phyloP scores from a whole-genome alignment of 2,329 filamentous ascomycete genomes.

The Colletotrichum eremochloae region DNA sequence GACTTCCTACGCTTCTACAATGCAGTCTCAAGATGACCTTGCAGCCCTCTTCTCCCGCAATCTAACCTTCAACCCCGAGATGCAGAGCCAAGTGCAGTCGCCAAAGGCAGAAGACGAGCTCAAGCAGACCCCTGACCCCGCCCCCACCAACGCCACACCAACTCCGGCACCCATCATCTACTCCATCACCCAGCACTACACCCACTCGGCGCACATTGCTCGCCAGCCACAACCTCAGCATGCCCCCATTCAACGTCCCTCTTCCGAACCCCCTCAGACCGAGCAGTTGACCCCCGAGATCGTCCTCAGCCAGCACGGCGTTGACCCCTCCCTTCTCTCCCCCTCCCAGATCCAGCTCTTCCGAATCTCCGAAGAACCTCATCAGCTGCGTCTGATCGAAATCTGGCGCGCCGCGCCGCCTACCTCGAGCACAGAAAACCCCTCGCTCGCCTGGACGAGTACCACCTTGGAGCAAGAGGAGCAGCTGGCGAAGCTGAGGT shows the following conservation, averaged over 20 bases:
- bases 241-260: slow-evolving; percentile 55
- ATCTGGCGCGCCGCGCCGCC: slow-evolving; percentile 88
- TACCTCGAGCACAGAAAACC: slow-evolving; percentile 66
- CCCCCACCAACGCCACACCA: slow-evolving; percentile 48
- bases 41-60: slow-evolving; percentile 83
- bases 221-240: slow-evolving; percentile 55
- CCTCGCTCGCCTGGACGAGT: slow-evolving; percentile 65
- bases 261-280: slow-evolving; percentile 64
- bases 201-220: slow-evolving; percentile 79
- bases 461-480: slow-evolving; percentile 70
- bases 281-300: slow-evolving; percentile 66
- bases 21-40: slow-evolving; percentile 84
- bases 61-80: slow-evolving; percentile 72
- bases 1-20: slow-evolving; percentile 57
- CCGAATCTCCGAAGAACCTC: slow-evolving; percentile 77
- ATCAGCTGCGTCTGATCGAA: slow-evolving; percentile 82
- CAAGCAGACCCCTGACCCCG: slow-evolving; percentile 45
- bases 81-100: slow-evolving; percentile 47
- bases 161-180: slow-evolving; percentile 70
- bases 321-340: slow-evolving; percentile 78
- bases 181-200: slow-evolving; percentile 85
- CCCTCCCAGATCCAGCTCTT: slow-evolving; percentile 84
- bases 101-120: slow-evolving; percentile 50
- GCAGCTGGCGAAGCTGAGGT: slow-evolving; percentile 71
- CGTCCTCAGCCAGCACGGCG: slow-evolving; percentile 74